Percentiles rank a stretch among this genome's conserved stretches.
phyloP scores from a whole-genome alignment of 1,284 basidiomycete species.

The Fomitopsis pinicola region DNA sequence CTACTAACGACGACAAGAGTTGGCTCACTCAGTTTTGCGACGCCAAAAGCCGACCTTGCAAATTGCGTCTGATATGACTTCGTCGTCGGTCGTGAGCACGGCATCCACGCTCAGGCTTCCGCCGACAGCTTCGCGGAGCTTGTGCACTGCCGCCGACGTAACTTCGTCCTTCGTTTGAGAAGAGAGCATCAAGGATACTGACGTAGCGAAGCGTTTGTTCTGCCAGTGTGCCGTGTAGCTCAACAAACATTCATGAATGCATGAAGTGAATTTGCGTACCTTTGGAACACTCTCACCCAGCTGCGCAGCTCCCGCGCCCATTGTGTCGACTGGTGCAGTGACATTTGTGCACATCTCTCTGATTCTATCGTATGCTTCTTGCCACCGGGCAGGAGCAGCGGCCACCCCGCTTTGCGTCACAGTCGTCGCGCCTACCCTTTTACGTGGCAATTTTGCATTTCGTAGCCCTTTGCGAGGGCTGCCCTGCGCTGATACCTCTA shows the following conservation, averaged over 20 bases:
- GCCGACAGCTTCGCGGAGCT: slow-evolving; percentile 71
- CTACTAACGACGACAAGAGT: neutral
- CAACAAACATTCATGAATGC: neutral
- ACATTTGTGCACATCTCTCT: slow-evolving; percentile 72
- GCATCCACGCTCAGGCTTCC: slow-evolving; percentile 77
- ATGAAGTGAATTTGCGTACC: slow-evolving; percentile 34
- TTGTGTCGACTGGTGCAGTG: slow-evolving; percentile 85
- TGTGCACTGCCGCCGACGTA: slow-evolving; percentile 79
- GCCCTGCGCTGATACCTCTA: neutral
- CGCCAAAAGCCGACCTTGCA: slow-evolving; percentile 93
- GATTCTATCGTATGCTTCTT: slow-evolving; percentile 72
- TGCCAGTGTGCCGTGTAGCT: slow-evolving; percentile 25
- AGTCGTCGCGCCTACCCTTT: slow-evolving; percentile 40
- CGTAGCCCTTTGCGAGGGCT: neutral
- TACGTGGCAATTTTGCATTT: slow-evolving; percentile 23
- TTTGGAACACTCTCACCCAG: slow-evolving; percentile 59
- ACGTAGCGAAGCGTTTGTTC: slow-evolving; percentile 79
- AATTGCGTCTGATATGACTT: slow-evolving; percentile 69
- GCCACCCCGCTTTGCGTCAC: no score
- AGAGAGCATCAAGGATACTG: slow-evolving; percentile 93
- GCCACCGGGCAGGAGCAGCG: slow-evolving; percentile 69
- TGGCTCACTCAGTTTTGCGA: slow-evolving; percentile 69
- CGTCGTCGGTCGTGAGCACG: slow-evolving; percentile 61
- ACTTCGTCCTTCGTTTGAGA: slow-evolving; percentile 95
- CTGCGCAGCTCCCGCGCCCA: slow-evolving; percentile 81